A percentile compares a stretch with the other conserved stretches of the same genome.
Conservation (phyloP, 169 alveolate species). For the Plasmodium berghei region DNA sequence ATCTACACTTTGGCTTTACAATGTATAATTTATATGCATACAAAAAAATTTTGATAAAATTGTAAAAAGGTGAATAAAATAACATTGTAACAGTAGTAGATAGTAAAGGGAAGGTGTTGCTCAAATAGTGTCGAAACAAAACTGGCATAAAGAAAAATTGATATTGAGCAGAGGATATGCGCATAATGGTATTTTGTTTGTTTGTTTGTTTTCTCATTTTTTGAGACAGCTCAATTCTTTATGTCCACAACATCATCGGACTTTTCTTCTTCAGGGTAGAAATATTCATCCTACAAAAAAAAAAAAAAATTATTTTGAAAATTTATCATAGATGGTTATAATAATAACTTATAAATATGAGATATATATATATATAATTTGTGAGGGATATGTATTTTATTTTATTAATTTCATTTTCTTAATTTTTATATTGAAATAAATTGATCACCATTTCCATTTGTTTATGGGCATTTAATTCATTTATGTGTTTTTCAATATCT, state of each 20-base stretch:
- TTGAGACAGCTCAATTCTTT: constrained; percentile 14
- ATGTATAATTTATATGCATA: too few species aligned
- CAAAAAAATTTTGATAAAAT: too few species aligned
- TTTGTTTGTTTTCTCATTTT: not conserved
- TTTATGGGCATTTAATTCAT: constrained; percentile 67
- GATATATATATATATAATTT: not conserved
- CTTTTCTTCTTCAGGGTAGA: constrained; percentile 72
- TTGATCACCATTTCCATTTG: constrained; percentile 58
- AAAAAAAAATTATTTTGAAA: constrained; percentile 5
- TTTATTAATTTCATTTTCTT: not conserved
- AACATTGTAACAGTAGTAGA: too few species aligned
- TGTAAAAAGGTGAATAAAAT: too few species aligned
- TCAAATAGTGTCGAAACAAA: too few species aligned
- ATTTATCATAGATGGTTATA: not conserved
- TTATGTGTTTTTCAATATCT: constrained; percentile 65
- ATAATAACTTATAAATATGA: not conserved
- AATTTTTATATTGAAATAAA: not conserved
- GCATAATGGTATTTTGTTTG: not conserved
- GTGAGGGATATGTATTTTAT: not conserved
- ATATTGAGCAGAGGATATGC: too few species aligned
- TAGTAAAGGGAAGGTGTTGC: too few species aligned
- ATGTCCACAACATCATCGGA: constrained; percentile 35
- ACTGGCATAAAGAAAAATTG: too few species aligned
- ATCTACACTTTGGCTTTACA: too few species aligned
- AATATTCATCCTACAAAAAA: constrained; percentile 66